Evolutionary conservation across 225 moss, liverwort and hornwort genomes (phyloP).

Genomic region (Marchantia polymorpha): DNA sequence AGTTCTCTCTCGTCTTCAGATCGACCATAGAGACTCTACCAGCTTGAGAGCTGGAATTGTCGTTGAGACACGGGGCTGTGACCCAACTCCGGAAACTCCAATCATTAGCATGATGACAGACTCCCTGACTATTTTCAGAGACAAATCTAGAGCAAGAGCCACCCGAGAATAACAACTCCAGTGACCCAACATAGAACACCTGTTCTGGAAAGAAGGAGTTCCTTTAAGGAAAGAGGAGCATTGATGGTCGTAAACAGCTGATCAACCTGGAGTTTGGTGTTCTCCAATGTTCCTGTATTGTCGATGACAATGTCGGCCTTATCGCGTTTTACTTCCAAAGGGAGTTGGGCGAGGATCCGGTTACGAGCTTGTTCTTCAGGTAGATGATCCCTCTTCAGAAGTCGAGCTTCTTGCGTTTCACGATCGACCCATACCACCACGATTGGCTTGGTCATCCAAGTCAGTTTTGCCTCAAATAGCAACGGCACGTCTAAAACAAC

Average conservation of each 20-base stretch:
- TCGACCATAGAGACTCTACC: too few species aligned
- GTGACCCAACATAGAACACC: conserved; percentile 46
- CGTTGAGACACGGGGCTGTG: too few species aligned
- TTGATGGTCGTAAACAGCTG: conserved; percentile 46
- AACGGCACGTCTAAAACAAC: conserved; percentile 80
- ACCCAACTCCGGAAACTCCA: too few species aligned
- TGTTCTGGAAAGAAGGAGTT: conserved; percentile 53
- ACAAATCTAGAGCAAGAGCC: conserved; percentile 14
- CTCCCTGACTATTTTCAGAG: not conserved
- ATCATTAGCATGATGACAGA: too few species aligned
- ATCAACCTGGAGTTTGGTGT: conserved; percentile 53
- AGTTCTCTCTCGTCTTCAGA: too few species aligned
- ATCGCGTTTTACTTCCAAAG: conserved; percentile 60
- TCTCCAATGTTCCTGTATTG: conserved; percentile 64
- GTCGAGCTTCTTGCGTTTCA: conserved; percentile 60
- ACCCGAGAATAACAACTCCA: conserved; percentile 37
- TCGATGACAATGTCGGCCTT: conserved; percentile 65
- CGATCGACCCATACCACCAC: conserved; percentile 81
- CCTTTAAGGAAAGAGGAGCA: conserved; percentile 50
- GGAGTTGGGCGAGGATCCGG: conserved; percentile 64
- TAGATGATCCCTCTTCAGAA: conserved; percentile 56
- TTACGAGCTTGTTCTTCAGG: conserved; percentile 55
- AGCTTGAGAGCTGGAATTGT: too few species aligned
- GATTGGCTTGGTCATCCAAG: conserved; percentile 59
- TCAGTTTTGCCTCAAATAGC: conserved; percentile 74